Evolutionary conservation across 495 filamentous ascomycete species (phyloP), one percentile per base, ranked within the genome.

Genomic region (Penicillium salamii): DNA sequence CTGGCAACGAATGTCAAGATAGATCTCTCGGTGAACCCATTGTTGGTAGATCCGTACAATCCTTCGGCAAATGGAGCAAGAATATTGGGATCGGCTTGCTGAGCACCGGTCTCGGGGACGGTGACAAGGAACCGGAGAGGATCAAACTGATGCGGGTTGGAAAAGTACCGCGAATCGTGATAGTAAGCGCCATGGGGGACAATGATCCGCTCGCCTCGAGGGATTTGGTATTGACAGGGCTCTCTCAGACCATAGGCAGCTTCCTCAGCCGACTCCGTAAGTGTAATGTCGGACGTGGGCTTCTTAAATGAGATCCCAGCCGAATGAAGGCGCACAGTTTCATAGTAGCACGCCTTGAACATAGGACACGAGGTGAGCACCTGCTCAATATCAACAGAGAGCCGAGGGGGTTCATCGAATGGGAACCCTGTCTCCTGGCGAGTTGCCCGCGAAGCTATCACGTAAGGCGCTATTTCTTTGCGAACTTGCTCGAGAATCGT

Each of bases 321-420:
- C 11, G 74, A 67, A 49, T 81, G 73, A 7, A 84, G 56, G 7
- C 80, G 75, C 34, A 81, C 49, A 20, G 75, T 66, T 62, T 85
- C 82, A 42, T 78, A 72, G 51, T 79, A 78, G 46, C 70, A 78
- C 36, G 76, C 68, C 49, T 74, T 78, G 7, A 85, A 55, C 5
- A 83, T 53, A 3, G 74, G 75, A 49, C 81, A 84, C 4, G 65
- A 66, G 7, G 55, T 58, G 13, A 68, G 60, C 0, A 85, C 59
- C 0, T 62, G 70, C 14, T 74, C 64, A 1, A 74, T 46, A 34
- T 79, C 68, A 26, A 85, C 65, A 0, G 65, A 64, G 14, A 85
- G 50, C 12, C 62, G 66, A 5, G 80, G 75, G 3, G 80, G 66
- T 50, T 80, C 80, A 14, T 65, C 53, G 32, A 77, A 58, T 0